These are phyloP conservation scores for Adansonia gregorii DNA, from an alignment of 441 rosid genomes.

Conservation along the genomic window DNA sequence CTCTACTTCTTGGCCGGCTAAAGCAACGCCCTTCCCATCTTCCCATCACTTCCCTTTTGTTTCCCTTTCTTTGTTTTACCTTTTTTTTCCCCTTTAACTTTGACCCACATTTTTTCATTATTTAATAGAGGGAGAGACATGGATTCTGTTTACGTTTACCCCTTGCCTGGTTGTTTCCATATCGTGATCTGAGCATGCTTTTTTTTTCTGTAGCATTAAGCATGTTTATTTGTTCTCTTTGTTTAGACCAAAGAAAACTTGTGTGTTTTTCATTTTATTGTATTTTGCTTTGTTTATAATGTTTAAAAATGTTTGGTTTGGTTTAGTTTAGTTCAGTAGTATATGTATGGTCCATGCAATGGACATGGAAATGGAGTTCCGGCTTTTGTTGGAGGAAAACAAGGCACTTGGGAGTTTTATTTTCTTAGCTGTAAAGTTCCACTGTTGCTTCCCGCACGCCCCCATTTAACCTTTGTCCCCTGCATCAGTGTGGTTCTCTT, in stretches of 20 bases:
- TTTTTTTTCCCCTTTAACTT: neutral
- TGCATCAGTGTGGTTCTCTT: constrained; percentile 23
- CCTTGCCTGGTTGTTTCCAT: constrained; percentile 14
- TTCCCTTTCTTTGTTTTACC: neutral
- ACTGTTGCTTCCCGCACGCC: constrained; percentile 36
- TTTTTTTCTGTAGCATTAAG: neutral
- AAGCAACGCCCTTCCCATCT: constrained; percentile 19
- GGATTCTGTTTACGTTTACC: constrained; percentile 18
- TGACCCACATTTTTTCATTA: constrained; percentile 13
- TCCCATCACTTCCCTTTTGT: constrained; percentile 13
- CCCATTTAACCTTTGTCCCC: constrained; percentile 32
- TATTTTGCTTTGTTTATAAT: neutral
- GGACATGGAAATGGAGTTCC: constrained; percentile 28
- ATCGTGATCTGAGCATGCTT: constrained; percentile 38
- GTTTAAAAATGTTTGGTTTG: neutral
- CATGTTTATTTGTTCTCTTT: constrained; percentile 14
- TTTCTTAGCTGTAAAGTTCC: constrained; percentile 58
- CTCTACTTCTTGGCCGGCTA: constrained; percentile 25
- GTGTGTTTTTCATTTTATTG: neutral
- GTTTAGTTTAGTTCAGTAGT: neutral
- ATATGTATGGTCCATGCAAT: constrained; percentile 19
- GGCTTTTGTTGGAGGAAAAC: constrained; percentile 34
- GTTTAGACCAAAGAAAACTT: neutral
- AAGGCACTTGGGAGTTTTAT: constrained; percentile 15
- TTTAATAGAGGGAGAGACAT: neutral